phyloP scores from a whole-genome alignment of 371 early-diverging fungal genomes.

The Apophysomyces sp. region DNA sequence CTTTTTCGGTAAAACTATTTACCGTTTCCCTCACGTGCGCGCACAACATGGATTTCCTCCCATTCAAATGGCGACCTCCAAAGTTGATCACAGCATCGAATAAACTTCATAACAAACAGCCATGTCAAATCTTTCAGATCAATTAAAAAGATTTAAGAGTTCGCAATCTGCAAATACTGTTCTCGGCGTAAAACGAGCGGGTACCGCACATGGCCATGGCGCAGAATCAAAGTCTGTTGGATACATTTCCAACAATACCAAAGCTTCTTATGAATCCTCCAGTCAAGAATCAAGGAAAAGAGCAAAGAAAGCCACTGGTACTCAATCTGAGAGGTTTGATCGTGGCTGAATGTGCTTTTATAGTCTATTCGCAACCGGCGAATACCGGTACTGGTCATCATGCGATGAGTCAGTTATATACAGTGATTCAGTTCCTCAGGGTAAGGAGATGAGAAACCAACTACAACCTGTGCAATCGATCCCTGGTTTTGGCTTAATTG shows the following conservation, averaged over 20 bases:
- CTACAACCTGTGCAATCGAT: constrained; percentile 1
- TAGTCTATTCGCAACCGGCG: constrained; percentile 59
- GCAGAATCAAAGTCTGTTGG: constrained; percentile 9
- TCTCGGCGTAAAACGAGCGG: constrained; percentile 40
- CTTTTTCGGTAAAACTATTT: too few relatives aligned
- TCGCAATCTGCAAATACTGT: constrained; percentile 37
- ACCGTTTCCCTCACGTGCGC: too few relatives aligned
- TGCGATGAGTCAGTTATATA: constrained; percentile 63
- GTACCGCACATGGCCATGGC: constrained; percentile 11
- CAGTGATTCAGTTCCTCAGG: constrained; percentile 58
- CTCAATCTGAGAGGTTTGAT: background rate
- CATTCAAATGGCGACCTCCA: too few relatives aligned
- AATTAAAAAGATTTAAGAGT: constrained; percentile 43
- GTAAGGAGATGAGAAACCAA: constrained; percentile 15
- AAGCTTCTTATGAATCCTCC: constrained; percentile 29
- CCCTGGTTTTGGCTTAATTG: background rate
- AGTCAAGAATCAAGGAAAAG: constrained; percentile 26
- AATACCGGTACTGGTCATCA: constrained; percentile 59
- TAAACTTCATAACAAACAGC: background rate
- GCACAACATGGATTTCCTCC: too few relatives aligned
- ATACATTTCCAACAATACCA: constrained; percentile 39
- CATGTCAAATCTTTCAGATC: constrained; percentile 26
- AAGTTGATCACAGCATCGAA: too few relatives aligned
- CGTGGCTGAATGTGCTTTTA: background rate
- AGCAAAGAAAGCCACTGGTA: constrained; percentile 41